Evolutionary conservation across 192 early-diverging fungal species (phyloP), one percentile per base, ranked within the genome.

Genomic region (Dispira parvispora): DNA sequence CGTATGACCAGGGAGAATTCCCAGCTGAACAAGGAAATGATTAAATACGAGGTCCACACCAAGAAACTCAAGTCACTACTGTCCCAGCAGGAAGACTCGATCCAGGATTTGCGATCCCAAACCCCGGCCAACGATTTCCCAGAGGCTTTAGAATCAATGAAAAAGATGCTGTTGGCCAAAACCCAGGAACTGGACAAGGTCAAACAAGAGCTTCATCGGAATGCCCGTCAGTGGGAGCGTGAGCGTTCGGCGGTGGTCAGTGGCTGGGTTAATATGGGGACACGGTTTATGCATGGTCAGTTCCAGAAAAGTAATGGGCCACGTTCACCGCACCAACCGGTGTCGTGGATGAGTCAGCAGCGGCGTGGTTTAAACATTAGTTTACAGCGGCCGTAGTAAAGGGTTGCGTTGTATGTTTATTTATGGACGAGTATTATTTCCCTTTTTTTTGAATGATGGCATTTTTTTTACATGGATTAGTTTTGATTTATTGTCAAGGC

Each of bases 331-430:
- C 69, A 67, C 12, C 61, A 73, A n/a, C 82, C 83, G 0, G 73
- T 68, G 20, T 83, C 81, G 32, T 86, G 87, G 87, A 76, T 88
- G 46, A 82, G 75, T 27, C 84, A 86, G 64, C 87, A 89, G 67
- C 74, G 87, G 28, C 69, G 77, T 43, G 79, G 73, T 13, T 71
- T 82, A 14, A 77, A 79, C 47, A 82, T 80, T 68, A 78, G 80
- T 66, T 68, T 82, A 26, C 71, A 67, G 23, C 65, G 72, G 9
- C 66, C 63, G 16, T 73, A 65, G 63, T 69, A 45, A 52, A 26
- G 52, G n/a, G n/a, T n/a, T n/a, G n/a, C n/a, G n/a, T n/a, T n/a
- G n/a, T n/a, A n/a, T n/a, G n/a, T n/a, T n/a, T n/a, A n/a, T n/a
- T n/a, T n/a, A n/a, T n/a, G n/a, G n/a, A n/a, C n/a, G n/a, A n/a